These are phyloP conservation scores for Aspergillus sp. DNA, from an alignment of 2,329 filamentous ascomycete species.

Conservation along the genomic window DNA sequence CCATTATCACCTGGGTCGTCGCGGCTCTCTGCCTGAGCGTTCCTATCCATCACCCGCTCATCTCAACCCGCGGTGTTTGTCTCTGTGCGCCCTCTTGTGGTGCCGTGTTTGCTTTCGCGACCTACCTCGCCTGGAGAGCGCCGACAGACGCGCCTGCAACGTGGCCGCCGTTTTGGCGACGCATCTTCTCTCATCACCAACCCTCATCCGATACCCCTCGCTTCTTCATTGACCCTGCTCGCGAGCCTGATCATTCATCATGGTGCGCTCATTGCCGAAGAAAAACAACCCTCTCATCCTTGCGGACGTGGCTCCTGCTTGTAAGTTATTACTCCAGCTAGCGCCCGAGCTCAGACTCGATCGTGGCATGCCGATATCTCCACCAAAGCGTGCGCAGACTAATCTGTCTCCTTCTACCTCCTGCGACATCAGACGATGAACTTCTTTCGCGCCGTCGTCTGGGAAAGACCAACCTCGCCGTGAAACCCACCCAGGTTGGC, in stretches of 20 bases:
- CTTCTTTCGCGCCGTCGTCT: slow-evolving; percentile 83
- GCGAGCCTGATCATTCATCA: slow-evolving; percentile 24
- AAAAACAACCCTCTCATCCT: slow-evolving; percentile 50
- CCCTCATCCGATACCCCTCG: slow-evolving; percentile 16
- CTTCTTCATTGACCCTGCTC: slow-evolving; percentile 11
- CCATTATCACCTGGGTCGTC: slow-evolving; percentile 17
- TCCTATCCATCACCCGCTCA: background rate
- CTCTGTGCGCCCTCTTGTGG: slow-evolving; percentile 14
- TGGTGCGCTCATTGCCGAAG: slow-evolving; percentile 49
- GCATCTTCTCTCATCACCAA: slow-evolving; percentile 26
- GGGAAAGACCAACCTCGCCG: slow-evolving; percentile 85
- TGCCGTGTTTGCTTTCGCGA: slow-evolving; percentile 21
- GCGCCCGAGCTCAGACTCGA: slow-evolving; percentile 17
- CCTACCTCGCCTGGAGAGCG: slow-evolving; percentile 16
- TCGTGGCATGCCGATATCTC: background rate
- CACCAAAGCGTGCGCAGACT: slow-evolving; percentile 14
- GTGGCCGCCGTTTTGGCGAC: slow-evolving; percentile 42
- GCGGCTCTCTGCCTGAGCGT: slow-evolving; percentile 9
- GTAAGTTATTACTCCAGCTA: slow-evolving; percentile 40
- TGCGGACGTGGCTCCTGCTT: slow-evolving; percentile 44
- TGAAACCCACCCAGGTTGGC: slow-evolving; percentile 74
- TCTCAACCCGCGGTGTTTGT: slow-evolving; percentile 14
- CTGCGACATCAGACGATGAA: slow-evolving; percentile 59
- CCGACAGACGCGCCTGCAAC: slow-evolving; percentile 46
- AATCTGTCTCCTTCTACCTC: slow-evolving; percentile 13